Percentiles rank a stretch among this genome's conserved stretches.
phyloP scores from a whole-genome alignment of 805 yeast genomes.

The Candida nemodendra region DNA sequence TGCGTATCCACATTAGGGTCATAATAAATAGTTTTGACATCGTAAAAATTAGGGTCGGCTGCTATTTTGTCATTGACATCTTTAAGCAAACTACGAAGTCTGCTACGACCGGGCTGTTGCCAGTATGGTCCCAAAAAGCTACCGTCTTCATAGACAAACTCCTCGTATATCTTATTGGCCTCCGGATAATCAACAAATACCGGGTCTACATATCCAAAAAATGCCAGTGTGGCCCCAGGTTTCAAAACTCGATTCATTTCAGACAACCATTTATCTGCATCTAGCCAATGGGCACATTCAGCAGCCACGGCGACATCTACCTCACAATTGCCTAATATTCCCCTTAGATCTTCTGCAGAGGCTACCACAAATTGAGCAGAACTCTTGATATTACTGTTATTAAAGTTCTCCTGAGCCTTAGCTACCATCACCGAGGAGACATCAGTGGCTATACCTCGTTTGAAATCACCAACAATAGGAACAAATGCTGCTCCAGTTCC shows the following conservation, averaged over 20 bases:
- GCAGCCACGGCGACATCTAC: constrained; percentile 75
- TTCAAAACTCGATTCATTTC: constrained; percentile 38
- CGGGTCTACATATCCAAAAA: constrained; percentile 81
- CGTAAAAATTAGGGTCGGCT: constrained; percentile 23
- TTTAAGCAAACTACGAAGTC: constrained; percentile 44
- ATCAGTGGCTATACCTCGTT: constrained; percentile 44
- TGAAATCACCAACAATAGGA: constrained; percentile 40
- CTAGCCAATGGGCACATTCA: constrained; percentile 85
- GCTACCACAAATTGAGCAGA: constrained; percentile 13
- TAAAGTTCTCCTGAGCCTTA: constrained; percentile 34
- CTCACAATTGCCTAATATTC: constrained; percentile 20
- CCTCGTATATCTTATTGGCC: constrained; percentile 51
- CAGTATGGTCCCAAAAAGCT: constrained; percentile 64
- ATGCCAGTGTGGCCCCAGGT: constrained; percentile 52
- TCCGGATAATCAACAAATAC: constrained; percentile 47
- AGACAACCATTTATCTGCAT: constrained; percentile 23
- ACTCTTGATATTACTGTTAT: background rate
- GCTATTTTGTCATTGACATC: constrained; percentile 45
- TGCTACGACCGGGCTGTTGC: constrained; percentile 79
- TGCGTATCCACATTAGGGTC: constrained; percentile 20
- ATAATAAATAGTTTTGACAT: constrained; percentile 33
- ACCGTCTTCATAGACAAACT: constrained; percentile 42
- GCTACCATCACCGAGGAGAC: constrained; percentile 46
- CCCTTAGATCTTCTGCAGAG: constrained; percentile 25
- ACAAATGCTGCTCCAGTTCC: constrained; percentile 54